Conservation (phyloP, 805 yeast species). For the Danielozyma ontarioensis region DNA sequence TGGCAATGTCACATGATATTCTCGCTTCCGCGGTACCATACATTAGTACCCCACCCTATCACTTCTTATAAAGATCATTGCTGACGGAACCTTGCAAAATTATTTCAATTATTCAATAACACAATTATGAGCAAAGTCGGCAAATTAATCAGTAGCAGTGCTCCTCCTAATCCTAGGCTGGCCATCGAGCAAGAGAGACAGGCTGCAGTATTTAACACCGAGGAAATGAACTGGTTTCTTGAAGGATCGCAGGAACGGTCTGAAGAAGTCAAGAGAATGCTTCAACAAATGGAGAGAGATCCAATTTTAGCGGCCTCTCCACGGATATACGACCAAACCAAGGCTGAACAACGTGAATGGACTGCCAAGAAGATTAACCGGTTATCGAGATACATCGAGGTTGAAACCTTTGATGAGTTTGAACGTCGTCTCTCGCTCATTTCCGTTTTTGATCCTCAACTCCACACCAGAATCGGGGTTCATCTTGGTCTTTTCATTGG, state of each 20-base stretch:
- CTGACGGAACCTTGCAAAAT: background rate
- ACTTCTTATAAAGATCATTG: background rate
- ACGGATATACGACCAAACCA: conserved; percentile 52
- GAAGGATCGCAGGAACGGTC: conserved; percentile 21
- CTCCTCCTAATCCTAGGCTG: conserved; percentile 18
- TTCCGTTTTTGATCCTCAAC: conserved; percentile 70
- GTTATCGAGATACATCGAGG: conserved; percentile 57
- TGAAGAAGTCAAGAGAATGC: conserved; percentile 40
- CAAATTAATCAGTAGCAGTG: conserved; percentile 11
- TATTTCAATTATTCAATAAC: too few species aligned
- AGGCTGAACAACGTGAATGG: conserved; percentile 51
- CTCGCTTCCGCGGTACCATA: background rate
- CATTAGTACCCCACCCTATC: background rate
- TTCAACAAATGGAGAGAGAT: conserved; percentile 61
- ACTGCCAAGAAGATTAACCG: conserved; percentile 60
- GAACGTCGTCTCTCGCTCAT: conserved; percentile 55
- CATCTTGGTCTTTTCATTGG: conserved; percentile 81
- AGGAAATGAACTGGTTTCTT: conserved; percentile 20
- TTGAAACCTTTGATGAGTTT: conserved; percentile 39
- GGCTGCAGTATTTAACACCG: conserved; percentile 13
- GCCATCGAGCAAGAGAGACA: conserved; percentile 16
- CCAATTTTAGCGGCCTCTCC: conserved; percentile 55
- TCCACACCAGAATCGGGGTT: conserved; percentile 80
- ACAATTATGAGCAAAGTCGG: conserved; percentile 4
- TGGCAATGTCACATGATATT: background rate